A percentile compares a stretch with the other conserved stretches of the same genome.
phyloP scores from a whole-genome alignment of 495 filamentous ascomycete species.

The Penicillium pancosmium region DNA sequence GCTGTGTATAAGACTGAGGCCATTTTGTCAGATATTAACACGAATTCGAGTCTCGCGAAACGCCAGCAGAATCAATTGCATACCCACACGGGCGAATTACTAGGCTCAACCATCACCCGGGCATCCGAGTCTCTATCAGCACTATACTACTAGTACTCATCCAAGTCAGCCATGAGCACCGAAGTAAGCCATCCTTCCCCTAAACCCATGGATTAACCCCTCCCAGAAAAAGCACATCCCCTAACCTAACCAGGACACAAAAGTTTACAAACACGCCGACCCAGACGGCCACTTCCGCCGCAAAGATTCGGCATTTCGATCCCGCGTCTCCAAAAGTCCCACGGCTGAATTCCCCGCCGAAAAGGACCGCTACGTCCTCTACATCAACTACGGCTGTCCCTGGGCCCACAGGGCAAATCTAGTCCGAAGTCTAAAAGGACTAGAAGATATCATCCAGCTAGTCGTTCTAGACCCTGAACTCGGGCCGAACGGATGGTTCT shows the following conservation, averaged over 20 bases:
- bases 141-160: neutral
- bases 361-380: conserved; percentile 77
- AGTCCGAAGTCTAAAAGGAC: conserved; percentile 75
- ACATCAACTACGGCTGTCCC: conserved; percentile 74
- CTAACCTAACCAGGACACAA: conserved; percentile 14
- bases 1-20: neutral
- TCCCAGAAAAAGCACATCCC: neutral
- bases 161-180: conserved; percentile 10
- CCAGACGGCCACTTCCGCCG: conserved; percentile 55
- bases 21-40: no score
- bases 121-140: neutral
- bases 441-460: conserved; percentile 71
- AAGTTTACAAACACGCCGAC: conserved; percentile 43
- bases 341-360: conserved; percentile 70
- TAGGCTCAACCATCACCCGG: no score
- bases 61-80: no score
- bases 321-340: conserved; percentile 52
- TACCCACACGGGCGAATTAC: no score
- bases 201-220: neutral
- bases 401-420: conserved; percentile 84
- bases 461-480: conserved; percentile 71
- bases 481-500: conserved; percentile 71
- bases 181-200: conserved; percentile 4
- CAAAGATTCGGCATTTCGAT: conserved; percentile 50
- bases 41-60: no score